A percentile compares a stretch with the other conserved stretches of the same genome.
Conservation (phyloP, 768 basidiomycete species). For the Lyophyllum shimeji region DNA sequence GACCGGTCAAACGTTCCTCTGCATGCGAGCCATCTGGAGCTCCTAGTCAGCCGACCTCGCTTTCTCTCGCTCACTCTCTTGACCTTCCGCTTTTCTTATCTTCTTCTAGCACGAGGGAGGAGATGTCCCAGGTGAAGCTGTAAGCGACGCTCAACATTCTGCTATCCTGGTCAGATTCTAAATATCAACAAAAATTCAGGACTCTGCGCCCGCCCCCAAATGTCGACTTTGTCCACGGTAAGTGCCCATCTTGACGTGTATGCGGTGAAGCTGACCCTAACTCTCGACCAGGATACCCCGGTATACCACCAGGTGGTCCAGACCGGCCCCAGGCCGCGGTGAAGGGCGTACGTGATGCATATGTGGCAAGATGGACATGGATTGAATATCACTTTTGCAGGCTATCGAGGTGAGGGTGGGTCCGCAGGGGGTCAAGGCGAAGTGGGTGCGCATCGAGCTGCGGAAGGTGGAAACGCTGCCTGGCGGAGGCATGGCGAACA, state of each 20-base stretch:
- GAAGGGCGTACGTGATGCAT: constrained; percentile 65
- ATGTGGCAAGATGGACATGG: constrained; percentile 3
- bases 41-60: not conserved
- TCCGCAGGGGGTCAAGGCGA: constrained; percentile 77
- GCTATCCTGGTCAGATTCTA: constrained; percentile 6
- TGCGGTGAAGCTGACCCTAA: constrained; percentile 8
- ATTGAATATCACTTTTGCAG: constrained; percentile 38
- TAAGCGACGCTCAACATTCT: constrained; percentile 30
- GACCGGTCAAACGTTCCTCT: constrained; percentile 10
- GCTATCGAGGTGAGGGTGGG: constrained; percentile 84
- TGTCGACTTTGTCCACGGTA: constrained; percentile 85
- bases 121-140: constrained; percentile 48
- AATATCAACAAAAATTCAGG: constrained; percentile 34
- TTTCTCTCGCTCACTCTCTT: not conserved
- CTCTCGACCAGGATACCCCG: constrained; percentile 65
- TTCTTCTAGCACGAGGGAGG: not conserved
- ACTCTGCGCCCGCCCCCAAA: constrained; percentile 85
- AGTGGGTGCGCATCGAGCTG: constrained; percentile 90
- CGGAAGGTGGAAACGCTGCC: constrained; percentile 87
- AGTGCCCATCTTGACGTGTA: constrained; percentile 13
- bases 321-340: constrained; percentile 83
- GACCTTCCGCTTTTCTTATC: not conserved
- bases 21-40: not conserved
- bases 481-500: constrained; percentile 64
- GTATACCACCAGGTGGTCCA: constrained; percentile 75